Base-by-base conservation (phyloP, 208 protist genomes). In the Wallacemonas sp. region DNA sequence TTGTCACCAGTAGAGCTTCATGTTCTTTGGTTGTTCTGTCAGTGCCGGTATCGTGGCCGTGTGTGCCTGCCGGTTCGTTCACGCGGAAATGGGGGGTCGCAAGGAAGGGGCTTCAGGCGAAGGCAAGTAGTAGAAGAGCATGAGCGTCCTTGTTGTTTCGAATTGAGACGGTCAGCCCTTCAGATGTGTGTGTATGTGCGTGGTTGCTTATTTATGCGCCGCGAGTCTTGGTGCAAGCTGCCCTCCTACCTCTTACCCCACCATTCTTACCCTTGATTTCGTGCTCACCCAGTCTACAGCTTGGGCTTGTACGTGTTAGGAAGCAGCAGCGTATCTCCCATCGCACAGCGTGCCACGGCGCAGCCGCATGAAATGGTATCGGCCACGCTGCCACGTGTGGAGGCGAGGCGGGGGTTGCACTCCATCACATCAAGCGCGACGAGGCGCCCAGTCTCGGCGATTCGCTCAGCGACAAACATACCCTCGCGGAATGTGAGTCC, bases 341-440 rank as follows among this genome's bases (percentile, higher is more conserved):
- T 63, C 54, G 76, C 74, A 57, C 73, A 78, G 30, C 76, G 77
- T 17, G 75, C 81, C 30, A 78, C 60, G 6, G 73, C 68, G 62
- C 76, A 82, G 67, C 76, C 71, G 33, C 71, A 33, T 1, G 66
- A 72, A 59, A 82, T 70, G 41, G 78, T 81, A 63, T 80, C 80
- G 29, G 54, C 68, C 42, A 74, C 55, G 48, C 71, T 54, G 33
- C 65, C 55, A 15, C 68, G 53, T 24, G 61, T 52, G 30, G 69
- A 55, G 53, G 70, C 79, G 44, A 89, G 75, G 32, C 68, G 59
- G 10, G 83, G 83, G 68, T 90, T 90, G 70, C 83, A 84, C 71
- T 90, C 83, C 19, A 87, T 78, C 37, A 87, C 68, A 53, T 90
- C 83, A 24, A 90, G 66, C 1, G 66, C 66, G 15, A 82, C 63